Evolutionary conservation across 305 asterid species (phyloP).

Genomic region (Solanum chacoense): DNA sequence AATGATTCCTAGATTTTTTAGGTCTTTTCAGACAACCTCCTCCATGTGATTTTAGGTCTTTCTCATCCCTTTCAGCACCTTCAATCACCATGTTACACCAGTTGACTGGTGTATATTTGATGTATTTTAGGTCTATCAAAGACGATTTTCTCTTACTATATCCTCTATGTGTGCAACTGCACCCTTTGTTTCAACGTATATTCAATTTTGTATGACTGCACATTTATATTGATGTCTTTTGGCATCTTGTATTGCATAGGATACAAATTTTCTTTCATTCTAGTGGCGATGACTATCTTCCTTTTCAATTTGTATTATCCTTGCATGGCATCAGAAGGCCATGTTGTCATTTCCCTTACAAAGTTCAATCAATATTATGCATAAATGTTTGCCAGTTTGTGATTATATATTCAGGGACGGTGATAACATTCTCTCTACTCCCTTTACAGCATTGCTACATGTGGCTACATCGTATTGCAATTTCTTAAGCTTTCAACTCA

Average conservation of each 20-base stretch:
- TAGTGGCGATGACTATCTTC: background rate
- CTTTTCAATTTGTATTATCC: background rate
- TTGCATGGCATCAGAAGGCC: background rate
- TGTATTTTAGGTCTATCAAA: background rate
- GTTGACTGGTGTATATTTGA: background rate
- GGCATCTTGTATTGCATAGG: background rate
- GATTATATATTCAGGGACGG: background rate
- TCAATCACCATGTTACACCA: background rate
- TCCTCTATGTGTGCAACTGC: background rate
- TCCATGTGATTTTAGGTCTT: background rate
- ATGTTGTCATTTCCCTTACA: background rate
- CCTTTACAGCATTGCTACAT: constrained; percentile 60
- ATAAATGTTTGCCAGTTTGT: background rate
- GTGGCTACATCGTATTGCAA: constrained; percentile 59
- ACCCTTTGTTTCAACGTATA: background rate
- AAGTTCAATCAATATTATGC: background rate
- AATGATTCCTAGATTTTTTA: background rate
- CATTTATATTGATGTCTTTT: background rate
- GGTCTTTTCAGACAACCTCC: background rate
- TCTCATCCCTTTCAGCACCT: background rate
- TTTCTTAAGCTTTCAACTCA: constrained; percentile 52
- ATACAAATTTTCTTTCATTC: background rate
- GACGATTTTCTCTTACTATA: background rate
- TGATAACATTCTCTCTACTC: background rate
- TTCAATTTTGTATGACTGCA: background rate